Evolutionary conservation across 495 filamentous ascomycete species (phyloP).

Genomic region (Lasiosphaeriaceae sp.): DNA sequence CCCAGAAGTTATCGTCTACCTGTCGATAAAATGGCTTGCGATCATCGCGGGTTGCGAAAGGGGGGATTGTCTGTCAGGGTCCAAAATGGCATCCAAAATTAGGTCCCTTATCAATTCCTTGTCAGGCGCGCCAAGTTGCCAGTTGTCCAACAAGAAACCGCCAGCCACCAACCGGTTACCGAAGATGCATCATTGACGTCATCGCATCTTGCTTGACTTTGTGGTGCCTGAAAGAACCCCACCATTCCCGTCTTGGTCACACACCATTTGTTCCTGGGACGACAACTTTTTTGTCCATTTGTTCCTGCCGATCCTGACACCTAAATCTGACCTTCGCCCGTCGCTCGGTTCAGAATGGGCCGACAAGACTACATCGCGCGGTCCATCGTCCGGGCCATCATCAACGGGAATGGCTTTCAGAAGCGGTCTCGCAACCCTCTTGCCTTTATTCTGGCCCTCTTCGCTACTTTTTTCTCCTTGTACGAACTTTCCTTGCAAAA

Average conservation of each 20-base stretch:
- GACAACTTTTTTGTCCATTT: background rate
- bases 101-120: no score
- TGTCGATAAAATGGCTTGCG: no score
- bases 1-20: no score
- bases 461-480: slow-evolving; percentile 33
- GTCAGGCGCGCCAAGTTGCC: no score
- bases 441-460: slow-evolving; percentile 23
- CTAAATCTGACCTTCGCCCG: background rate
- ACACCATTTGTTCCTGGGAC: background rate
- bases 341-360: slow-evolving; percentile 14
- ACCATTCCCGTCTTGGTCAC: background rate
- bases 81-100: no score
- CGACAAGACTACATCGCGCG: slow-evolving; percentile 27
- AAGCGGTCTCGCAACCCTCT: slow-evolving; percentile 12
- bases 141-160: no score
- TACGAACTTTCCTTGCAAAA: slow-evolving; percentile 35
- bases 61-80: no score
- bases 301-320: background rate
- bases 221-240: background rate
- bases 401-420: slow-evolving; percentile 18
- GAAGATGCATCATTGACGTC: slow-evolving; percentile 7
- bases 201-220: background rate
- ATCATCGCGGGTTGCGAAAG: no score
- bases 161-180: no score
- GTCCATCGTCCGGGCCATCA: slow-evolving; percentile 35